Evolutionary conservation across 75 land plant species (phyloP).

Genomic region (Cunninghamia lanceolata): DNA sequence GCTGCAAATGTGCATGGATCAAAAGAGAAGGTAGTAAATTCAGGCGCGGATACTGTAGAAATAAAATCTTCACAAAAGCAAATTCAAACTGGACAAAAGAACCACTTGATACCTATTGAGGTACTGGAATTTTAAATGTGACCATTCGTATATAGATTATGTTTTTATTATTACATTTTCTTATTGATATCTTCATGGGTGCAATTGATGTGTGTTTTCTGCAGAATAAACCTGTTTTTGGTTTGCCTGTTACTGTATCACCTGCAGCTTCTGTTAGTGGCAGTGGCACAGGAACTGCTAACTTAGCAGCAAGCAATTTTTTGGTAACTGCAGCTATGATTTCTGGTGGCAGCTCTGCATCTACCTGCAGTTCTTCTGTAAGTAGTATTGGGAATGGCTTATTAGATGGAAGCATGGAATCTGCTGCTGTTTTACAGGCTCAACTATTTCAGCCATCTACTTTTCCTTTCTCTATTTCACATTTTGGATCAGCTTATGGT

Average conservation of each 20-base stretch:
- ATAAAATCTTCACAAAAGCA: conserved; percentile 21
- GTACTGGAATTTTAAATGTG: background rate
- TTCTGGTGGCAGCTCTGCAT: conserved; percentile 6
- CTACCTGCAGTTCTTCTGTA: background rate
- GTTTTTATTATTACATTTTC: background rate
- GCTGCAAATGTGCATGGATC: conserved; percentile 22
- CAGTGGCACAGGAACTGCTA: conserved; percentile 2
- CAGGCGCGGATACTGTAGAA: conserved; percentile 13
- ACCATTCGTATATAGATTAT: background rate
- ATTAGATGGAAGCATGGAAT: conserved; percentile 15
- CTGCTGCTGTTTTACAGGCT: conserved; percentile 25
- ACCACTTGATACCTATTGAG: background rate
- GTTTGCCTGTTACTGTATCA: conserved; percentile 12
- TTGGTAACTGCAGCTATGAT: conserved; percentile 3
- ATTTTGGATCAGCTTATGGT: conserved; percentile 13
- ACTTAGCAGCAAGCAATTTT: conserved; percentile 6
- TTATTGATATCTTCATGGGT: background rate
- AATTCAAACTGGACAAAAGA: background rate
- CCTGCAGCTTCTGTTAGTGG: conserved; percentile 11
- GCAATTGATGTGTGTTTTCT: background rate
- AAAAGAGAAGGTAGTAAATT: conserved; percentile 16
- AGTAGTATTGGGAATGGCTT: background rate
- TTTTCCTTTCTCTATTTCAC: conserved; percentile 35
- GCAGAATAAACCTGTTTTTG: conserved; percentile 19
- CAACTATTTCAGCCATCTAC: conserved; percentile 23